A percentile compares a stretch with the other conserved stretches of the same genome.
These are phyloP conservation scores for Metarhizium anisopliae DNA, from an alignment of 2,329 filamentous ascomycete species.

Conservation along the genomic window DNA sequence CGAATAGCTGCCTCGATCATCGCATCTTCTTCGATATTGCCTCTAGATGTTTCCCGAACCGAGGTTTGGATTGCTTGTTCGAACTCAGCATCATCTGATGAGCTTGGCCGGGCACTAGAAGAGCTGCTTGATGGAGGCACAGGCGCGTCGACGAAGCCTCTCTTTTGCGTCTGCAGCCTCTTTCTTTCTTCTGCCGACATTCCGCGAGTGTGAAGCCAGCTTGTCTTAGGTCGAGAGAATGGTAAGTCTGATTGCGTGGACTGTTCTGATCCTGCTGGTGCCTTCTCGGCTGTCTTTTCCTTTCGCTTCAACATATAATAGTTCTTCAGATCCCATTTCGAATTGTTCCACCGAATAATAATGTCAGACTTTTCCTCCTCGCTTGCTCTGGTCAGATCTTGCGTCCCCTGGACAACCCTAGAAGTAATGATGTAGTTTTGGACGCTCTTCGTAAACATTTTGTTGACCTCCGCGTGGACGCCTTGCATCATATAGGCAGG, in stretches of 20 bases:
- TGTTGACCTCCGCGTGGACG: slow-evolving; percentile 67
- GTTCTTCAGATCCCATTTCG: slow-evolving; percentile 50
- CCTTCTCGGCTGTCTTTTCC: slow-evolving; percentile 29
- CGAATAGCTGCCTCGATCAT: slow-evolving; percentile 66
- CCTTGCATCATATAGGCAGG: slow-evolving; percentile 80
- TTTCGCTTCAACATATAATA: slow-evolving; percentile 46
- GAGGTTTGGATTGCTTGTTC: slow-evolving; percentile 64
- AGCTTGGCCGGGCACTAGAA: slow-evolving; percentile 5
- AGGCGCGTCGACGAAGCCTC: slow-evolving; percentile 12
- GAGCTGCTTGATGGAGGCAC: slow-evolving; percentile 6
- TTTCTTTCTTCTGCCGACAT: slow-evolving; percentile 42
- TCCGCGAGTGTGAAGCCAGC: slow-evolving; percentile 40
- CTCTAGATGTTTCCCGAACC: slow-evolving; percentile 60
- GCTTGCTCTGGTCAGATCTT: slow-evolving; percentile 48
- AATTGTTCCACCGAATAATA: slow-evolving; percentile 53
- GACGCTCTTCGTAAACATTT: slow-evolving; percentile 59
- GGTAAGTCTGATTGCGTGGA: slow-evolving; percentile 12
- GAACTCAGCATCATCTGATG: slow-evolving; percentile 47
- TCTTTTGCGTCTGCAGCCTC: slow-evolving; percentile 37
- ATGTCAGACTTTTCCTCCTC: slow-evolving; percentile 55
- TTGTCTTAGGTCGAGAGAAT: slow-evolving; percentile 26
- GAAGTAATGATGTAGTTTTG: slow-evolving; percentile 74
- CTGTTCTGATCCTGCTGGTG: slow-evolving; percentile 10
- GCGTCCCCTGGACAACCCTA: slow-evolving; percentile 64
- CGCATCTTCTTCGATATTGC: slow-evolving; percentile 60